A percentile compares a stretch with the other conserved stretches of the same genome.
These are phyloP conservation scores for Davidsoniella virescens DNA, from an alignment of 2,329 filamentous ascomycete genomes.

Conservation along the genomic window DNA sequence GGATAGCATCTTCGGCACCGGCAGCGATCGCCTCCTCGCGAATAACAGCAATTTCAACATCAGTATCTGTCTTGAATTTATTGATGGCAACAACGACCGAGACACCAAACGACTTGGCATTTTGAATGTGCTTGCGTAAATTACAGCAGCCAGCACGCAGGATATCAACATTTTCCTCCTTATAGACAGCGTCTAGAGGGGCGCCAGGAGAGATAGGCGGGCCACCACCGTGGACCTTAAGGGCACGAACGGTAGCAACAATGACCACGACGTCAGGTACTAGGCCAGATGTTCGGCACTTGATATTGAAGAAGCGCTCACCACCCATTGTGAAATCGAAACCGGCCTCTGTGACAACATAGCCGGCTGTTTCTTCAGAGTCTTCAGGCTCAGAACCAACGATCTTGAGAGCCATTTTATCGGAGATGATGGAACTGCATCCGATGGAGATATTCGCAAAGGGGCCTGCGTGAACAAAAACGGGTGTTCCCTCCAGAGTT, in stretches of 20 bases:
- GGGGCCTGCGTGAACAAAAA: constrained; percentile 92
- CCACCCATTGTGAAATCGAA: constrained; percentile 99
- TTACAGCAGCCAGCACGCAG: constrained; percentile 85
- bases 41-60: constrained; percentile 77
- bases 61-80: constrained; percentile 85
- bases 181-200: constrained; percentile 73
- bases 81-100: constrained; percentile 96
- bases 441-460: constrained; percentile 98
- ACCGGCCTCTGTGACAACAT: constrained; percentile 89
- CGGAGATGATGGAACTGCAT: constrained; percentile 85
- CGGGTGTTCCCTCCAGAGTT: constrained; percentile 87
- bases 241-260: constrained; percentile 83
- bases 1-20: constrained; percentile 82
- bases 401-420: constrained; percentile 90
- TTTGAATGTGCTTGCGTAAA: constrained; percentile 84
- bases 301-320: constrained; percentile 99
- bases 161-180: constrained; percentile 82
- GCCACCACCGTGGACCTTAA: constrained; percentile 94
- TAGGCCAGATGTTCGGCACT: constrained; percentile 87
- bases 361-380: constrained; percentile 63
- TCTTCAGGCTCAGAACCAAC: constrained; percentile 88
- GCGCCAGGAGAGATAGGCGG: constrained; percentile 85
- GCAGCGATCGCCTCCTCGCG: constrained; percentile 82
- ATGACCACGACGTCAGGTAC: constrained; percentile 87
- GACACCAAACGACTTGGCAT: constrained; percentile 76